A percentile compares a stretch with the other conserved stretches of the same genome.
Conservation (phyloP, 805 yeast genomes). For the Saccharomyces cerevisiae region DNA sequence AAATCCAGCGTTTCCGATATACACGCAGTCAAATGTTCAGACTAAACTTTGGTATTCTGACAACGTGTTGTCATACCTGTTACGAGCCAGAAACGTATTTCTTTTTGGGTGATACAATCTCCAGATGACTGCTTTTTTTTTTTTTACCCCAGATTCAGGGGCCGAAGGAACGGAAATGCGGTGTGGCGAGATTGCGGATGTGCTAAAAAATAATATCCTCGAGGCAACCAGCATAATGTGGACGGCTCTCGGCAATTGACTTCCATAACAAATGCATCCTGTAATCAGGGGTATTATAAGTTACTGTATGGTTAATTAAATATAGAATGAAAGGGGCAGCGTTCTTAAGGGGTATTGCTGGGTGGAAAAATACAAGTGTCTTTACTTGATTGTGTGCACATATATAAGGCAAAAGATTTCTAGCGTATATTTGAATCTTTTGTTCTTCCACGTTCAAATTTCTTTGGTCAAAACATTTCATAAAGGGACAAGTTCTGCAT, state of each 20-base stretch:
- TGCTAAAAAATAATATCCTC: background rate
- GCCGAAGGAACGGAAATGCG: background rate
- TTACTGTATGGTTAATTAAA: background rate
- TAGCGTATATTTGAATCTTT: background rate
- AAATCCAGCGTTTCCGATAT: background rate
- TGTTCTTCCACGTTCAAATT: too few relatives aligned
- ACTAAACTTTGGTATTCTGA: background rate
- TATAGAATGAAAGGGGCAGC: background rate
- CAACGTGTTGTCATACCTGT: background rate
- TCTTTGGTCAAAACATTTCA: background rate
- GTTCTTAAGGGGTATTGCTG: background rate
- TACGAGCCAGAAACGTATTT: background rate
- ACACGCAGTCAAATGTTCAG: background rate
- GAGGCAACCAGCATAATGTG: background rate
- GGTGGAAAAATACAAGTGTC: background rate
- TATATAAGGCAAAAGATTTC: background rate
- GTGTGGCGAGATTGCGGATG: background rate
- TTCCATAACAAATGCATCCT: background rate
- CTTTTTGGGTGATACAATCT: background rate
- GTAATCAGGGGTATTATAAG: background rate
- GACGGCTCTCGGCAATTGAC: background rate
- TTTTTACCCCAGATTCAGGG: background rate
- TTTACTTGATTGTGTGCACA: background rate
- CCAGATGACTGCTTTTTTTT: background rate
- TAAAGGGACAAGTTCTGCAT: background rate